Conservation (phyloP, 148 eudicot species). For the Simmondsia chinensis region DNA sequence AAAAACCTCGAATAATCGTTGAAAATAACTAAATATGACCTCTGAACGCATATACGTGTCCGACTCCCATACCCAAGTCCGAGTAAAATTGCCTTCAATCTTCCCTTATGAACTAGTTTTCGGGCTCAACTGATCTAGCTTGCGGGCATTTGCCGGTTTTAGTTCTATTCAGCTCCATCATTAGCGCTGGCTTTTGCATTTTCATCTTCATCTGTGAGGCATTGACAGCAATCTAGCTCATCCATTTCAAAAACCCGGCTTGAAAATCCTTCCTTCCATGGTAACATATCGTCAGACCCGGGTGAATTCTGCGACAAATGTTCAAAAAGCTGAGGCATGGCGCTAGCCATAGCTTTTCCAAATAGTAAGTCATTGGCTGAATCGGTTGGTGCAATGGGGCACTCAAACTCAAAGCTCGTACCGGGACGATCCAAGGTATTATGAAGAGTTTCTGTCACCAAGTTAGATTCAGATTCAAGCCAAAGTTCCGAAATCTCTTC, state of each 20-base stretch:
- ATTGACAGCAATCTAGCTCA: slow-evolving; percentile 57
- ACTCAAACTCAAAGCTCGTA: slow-evolving; percentile 25
- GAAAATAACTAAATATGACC: no score
- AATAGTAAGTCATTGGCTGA: slow-evolving; percentile 12
- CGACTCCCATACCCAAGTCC: no score
- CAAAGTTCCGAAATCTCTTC: slow-evolving; percentile 19
- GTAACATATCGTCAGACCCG: slow-evolving; percentile 37
- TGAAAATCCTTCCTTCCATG: slow-evolving; percentile 59
- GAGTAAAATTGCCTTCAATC: no score
- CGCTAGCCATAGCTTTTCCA: slow-evolving; percentile 15
- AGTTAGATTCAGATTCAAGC: slow-evolving; percentile 36
- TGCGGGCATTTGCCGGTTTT: no score
- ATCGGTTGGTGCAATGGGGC: slow-evolving; percentile 23
- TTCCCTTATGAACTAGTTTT: no score
- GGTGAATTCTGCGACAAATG: slow-evolving; percentile 22
- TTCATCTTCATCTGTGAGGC: slow-evolving; percentile 64
- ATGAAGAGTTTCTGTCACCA: slow-evolving; percentile 22
- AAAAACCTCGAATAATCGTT: no score
- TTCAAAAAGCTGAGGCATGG: slow-evolving; percentile 22
- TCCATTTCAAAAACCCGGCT: slow-evolving; percentile 48
- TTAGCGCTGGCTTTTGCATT: slow-evolving; percentile 9
- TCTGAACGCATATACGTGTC: no score
- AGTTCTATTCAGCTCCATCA: slow-evolving; percentile 3
- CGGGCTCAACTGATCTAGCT: no score
- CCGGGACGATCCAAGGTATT: slow-evolving; percentile 21